Base-by-base conservation (phyloP, 495 filamentous ascomycete species). In the Daldinia bambusicola region DNA sequence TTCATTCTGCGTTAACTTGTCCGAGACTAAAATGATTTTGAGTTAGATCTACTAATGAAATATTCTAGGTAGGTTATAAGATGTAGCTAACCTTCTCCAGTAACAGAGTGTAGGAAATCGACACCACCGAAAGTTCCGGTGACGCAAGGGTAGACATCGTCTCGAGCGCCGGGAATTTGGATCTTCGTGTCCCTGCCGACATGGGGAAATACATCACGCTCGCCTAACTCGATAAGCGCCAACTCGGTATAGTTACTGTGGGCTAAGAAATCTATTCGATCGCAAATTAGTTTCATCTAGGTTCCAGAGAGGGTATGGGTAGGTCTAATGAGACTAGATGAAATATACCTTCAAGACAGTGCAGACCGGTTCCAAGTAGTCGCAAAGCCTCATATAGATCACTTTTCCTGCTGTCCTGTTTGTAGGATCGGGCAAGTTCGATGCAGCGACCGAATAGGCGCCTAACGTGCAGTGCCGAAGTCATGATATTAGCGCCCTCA, bases 91-190 rank as follows among this genome's bases (percentile, higher is more conserved):
- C 82, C 75, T 80, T 97, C 93, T 53, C 94, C 94, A 53, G 93
- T 88, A 20, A 97, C 94, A 2, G 91, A 94, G 80, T 96, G 93
- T 22, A 95, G 83, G 78, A 88, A 88, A 59, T 96, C 93, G 9
- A 96, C 93, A 60, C 93, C 93, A 34, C 94, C 94, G 80, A 97
- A 98, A 3, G 94, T 97, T 61, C 93, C 93, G 6, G 94, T 97
- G 51, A 97, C 84, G 67, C 93, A 80, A 10, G 94, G 94, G 70
- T 89, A 97, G 62, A 97, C 89, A 8, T 84, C 74, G 16, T 83
- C 72, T 13, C 82, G 83, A 62, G 84, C 87, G 16, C 92, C 93
- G n/a, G 80, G 81, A 20, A 97, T 80, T 31, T 86, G 80, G 18
- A 95, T 72, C 74, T 84, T 82, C 5, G 92, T 91, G 62, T 84